A percentile compares a stretch with the other conserved stretches of the same genome.
Conservation (phyloP, 148 eudicot species). For the Chenopodium berlandieri region DNA sequence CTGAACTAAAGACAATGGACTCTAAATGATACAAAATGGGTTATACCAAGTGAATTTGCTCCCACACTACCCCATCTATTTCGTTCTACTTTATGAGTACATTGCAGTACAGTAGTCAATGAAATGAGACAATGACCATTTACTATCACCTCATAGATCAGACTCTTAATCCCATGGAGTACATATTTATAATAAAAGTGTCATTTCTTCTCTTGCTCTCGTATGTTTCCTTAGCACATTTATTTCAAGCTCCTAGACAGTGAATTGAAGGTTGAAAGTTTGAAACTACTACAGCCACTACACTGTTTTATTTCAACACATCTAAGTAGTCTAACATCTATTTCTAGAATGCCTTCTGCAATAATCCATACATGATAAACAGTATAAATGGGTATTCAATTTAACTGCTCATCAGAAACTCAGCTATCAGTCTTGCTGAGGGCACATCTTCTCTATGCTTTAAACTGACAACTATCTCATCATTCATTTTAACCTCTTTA, state of each 20-base stretch:
- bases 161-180: neutral
- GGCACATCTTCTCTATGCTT: neutral
- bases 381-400: neutral
- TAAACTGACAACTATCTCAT: neutral
- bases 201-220: neutral
- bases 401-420: neutral
- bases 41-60: neutral
- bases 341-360: neutral
- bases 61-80: neutral
- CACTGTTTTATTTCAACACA: neutral
- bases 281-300: neutral
- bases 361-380: neutral
- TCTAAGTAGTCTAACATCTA: neutral
- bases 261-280: too few species aligned
- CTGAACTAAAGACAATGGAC: neutral
- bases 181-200: neutral
- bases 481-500: neutral
- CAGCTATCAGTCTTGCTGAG: neutral
- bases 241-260: neutral
- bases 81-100: neutral
- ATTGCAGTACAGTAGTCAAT: too few species aligned
- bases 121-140: neutral
- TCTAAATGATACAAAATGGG: neutral
- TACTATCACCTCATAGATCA: neutral
- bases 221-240: neutral